Base-by-base conservation (phyloP, 1,284 basidiomycete genomes). In the Anthracocystis walkeri region DNA sequence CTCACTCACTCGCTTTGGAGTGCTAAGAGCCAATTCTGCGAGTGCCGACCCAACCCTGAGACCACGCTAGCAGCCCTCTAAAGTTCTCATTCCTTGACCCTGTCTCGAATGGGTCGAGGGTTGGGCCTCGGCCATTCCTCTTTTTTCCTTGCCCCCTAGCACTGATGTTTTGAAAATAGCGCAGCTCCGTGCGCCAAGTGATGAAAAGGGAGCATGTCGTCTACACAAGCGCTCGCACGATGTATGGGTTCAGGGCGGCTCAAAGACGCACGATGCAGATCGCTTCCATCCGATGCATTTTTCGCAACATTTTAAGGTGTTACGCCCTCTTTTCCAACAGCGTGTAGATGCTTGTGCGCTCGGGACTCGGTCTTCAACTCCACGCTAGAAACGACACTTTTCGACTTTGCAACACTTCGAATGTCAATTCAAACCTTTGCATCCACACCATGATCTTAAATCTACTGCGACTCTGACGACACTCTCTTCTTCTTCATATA, bases 101-200 rank as follows among this genome's bases (percentile, higher is more conserved):
- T 38, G 31, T 38, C 20, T 51, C 41, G 50, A 57, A 49, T 59
- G 63, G 63, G 63, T 51, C 57, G 57, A 53, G 63, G 63, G 63
- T 65, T 57, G 23, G 20, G 27, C 11, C 16, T 38, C 14, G 35
- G 57, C 18, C 31, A 21, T 33, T 44, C 33, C 25, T 29, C 53
- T 33, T 27, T 16, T 6, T 7, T 50, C 14, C 20, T 31, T 11
- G 27, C 42, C 21, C 12, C n/a, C 3, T 5, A 4, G 16, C 45
- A 50, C 8, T 45, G 10, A 18, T 8, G n/a, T 33, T 7, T 23
- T 11, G 8, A 64, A 64, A 64, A 64, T 40, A 51, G 41, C 54
- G 31, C 61, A 53, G 55, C 48, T 31, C 41, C 27, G 42, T 54
- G 50, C 53, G 23, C 33, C n/a, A 20, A 21, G 21, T 33, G 41